Base-by-base conservation (phyloP, 2,329 filamentous ascomycete genomes). In the Paraphoma sp. region DNA sequence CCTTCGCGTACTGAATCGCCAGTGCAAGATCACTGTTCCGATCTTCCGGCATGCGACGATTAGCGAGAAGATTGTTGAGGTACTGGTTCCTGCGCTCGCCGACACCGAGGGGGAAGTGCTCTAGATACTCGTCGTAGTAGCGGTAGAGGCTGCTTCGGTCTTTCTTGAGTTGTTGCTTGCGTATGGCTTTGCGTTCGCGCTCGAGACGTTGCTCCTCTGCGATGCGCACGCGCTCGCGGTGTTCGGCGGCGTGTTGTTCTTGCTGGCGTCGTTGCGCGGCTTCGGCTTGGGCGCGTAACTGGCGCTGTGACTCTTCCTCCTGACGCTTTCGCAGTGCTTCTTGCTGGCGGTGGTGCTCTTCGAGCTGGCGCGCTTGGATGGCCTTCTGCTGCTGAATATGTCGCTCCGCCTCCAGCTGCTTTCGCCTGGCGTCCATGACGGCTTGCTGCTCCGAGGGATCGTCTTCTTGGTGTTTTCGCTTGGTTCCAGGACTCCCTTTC, bases 1-100 rank as follows among this genome's bases (percentile, higher is more conserved):
- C 43, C 40, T 63, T 65, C 0, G 63, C 63, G 3, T 54, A 63
- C 4, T 9, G 8, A 2, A 67, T 54, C 1, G 60, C 60, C 0
- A 64, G 41, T 12, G 45, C 53, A 9, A 55, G 53, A 10, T 67
- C 63, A 23, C 52, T 48, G 0, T 51, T 36, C 1, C 30, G 10
- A 2, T 64, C 57, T 3, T 33, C 14, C 0, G 59, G 60, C 38
- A 62, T 53, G 1, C 6, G 4, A 11, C 54, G 55, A 2, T 65
- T 65, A 1, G 64, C 60, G 4, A 64, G 51, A 0, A 67, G 30
- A 2, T 40, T 45, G 0, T 14, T 12, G 1, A 53, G 45, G 12
- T 67, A 67, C 0, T 10, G 31, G 41, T 43, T 59, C 3, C 43
- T 38, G 2, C 12, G 30, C 12, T 61, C 48, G n/a, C 52, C 43